Base-by-base conservation (phyloP, 129 eudicot species). In the Solidago caesia region DNA sequence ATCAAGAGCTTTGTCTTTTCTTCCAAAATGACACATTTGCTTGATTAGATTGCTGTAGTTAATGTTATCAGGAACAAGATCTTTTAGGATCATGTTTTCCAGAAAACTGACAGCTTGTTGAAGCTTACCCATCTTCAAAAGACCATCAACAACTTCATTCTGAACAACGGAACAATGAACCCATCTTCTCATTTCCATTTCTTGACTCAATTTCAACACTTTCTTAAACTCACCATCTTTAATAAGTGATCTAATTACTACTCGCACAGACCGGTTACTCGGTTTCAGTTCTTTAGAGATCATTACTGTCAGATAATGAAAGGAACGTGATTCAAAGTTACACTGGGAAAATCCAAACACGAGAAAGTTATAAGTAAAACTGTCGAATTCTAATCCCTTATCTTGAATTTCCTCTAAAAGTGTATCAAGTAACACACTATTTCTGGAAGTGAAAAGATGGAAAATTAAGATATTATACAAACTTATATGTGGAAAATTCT, bases 391-490 rank as follows among this genome's bases (percentile, higher is more conserved):
- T 47, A 82, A 44, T 64, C 83, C 87, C 63, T 65, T 74, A 69
- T 78, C 85, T 72, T 82, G 84, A 49, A 90, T 44, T 64, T 85
- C 89, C 55, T 78, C 79, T 27, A 88, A 56, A 41, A 88, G 25
- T n/a, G 44, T 41, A 74, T 85, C 82, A 26, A 86, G 80, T 74
- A 69, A 64, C 27, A 8, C 60, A 46, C 2, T 53, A 42, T 85
- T 76, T 71, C 77, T 74, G 10, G 84, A 78, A 5, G 79, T 76
- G 68, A 85, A 86, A 73, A 93, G 85, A 74, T 83, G 80, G 71
- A 86, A 93, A 41, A 93, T 90, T 72, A 93, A 72, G 79, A 93
- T 90, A 67, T 93, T 93, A 76, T 84, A 86, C 42, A 86, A 45
- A 15, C 76, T 48, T 27, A 80, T 47, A 75, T 75, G 61, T 4